phyloP scores from a whole-genome alignment of 345 rosid genomes.

The Hibiscus mutabilis region DNA sequence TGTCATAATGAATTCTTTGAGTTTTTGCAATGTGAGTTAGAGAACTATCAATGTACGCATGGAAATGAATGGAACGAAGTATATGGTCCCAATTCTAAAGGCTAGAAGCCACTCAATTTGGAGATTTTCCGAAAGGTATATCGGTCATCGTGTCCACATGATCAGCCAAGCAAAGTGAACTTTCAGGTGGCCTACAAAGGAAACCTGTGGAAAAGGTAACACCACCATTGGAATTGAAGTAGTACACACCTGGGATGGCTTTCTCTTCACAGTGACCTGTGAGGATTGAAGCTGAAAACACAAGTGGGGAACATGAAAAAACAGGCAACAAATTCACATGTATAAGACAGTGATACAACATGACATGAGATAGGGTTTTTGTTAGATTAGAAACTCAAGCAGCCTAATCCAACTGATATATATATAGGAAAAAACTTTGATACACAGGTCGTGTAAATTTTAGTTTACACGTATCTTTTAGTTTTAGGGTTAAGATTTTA shows the following conservation, averaged over 20 bases:
- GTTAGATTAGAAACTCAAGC: slow-evolving; percentile 2
- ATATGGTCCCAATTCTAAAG: slow-evolving; percentile 4
- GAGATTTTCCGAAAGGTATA: not conserved
- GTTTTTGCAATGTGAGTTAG: not conserved
- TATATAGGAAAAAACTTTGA: slow-evolving; percentile 7
- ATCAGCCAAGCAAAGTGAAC: slow-evolving; percentile 10
- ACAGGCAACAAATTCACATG: slow-evolving; percentile 8
- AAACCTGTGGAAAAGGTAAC: slow-evolving; percentile 21
- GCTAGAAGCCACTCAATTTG: slow-evolving; percentile 27
- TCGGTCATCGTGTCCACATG: slow-evolving; percentile 20
- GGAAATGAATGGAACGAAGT: not conserved
- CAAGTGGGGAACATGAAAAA: not conserved
- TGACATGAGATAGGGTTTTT: not conserved
- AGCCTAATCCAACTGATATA: slow-evolving; percentile 11
- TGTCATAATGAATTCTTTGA: not conserved
- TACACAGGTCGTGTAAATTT: too few relatives aligned
- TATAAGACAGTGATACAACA: not conserved
- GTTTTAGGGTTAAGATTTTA: too few relatives aligned
- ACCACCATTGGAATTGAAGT: slow-evolving; percentile 2
- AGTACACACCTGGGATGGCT: slow-evolving; percentile 7
- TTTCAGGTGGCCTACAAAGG: slow-evolving; percentile 23
- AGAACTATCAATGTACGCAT: not conserved
- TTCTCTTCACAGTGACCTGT: not conserved
- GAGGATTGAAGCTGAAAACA: slow-evolving; percentile 16
- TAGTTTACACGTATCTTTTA: too few relatives aligned